Evolutionary conservation across 495 filamentous ascomycete genomes (phyloP), one percentile per base, ranked within the genome.

Genomic region (Cryomyces minteri): DNA sequence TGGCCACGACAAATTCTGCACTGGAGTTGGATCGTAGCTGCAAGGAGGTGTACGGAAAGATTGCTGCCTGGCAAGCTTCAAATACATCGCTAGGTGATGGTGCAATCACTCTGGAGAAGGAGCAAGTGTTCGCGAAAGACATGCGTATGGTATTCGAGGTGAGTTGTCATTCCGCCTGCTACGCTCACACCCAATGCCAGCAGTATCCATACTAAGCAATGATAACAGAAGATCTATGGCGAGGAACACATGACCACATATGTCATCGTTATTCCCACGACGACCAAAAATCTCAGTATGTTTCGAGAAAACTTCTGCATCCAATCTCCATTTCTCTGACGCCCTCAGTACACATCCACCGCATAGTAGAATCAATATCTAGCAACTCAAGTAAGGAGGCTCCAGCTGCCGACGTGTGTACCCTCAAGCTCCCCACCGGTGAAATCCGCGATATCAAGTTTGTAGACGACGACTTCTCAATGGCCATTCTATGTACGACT

Each of bases 101-200:
- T 5, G 6, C 57, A 8, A 28, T 57, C 8, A 25, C 18, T 25
- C 43, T 59, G 4, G 56, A 54, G 25, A 47, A 51, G 0, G 47
- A n/a, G 8, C 36, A 51, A 5, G 33, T 36, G 4, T 6, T 7
- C 3, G 43, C 45, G 8, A 10, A 39, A 25, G 57, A 59, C 36
- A 43, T 52, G 52, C 46, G 54, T n/a, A 59, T 57, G 54, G 50
- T 57, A 6, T 54, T 40, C 41, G 48, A 48, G 34, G 57, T 53
- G 50, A 43, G 45, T 34, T 28, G 8, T 42, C n/a, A 9, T 8
- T 38, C 33, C 44, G 11, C 32, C 30, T 42, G 12, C 39, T 4
- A 10, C 28, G 37, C 14, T 12, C 10, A 8, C 4, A 31, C 12
- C n/a, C 11, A 0, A 29, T 39, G 18, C 18, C 18, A 25, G 18